A percentile compares a stretch with the other conserved stretches of the same genome.
These are phyloP conservation scores for Pyrus pyrifolia DNA, from an alignment of 306 rosid species.

Conservation along the genomic window DNA sequence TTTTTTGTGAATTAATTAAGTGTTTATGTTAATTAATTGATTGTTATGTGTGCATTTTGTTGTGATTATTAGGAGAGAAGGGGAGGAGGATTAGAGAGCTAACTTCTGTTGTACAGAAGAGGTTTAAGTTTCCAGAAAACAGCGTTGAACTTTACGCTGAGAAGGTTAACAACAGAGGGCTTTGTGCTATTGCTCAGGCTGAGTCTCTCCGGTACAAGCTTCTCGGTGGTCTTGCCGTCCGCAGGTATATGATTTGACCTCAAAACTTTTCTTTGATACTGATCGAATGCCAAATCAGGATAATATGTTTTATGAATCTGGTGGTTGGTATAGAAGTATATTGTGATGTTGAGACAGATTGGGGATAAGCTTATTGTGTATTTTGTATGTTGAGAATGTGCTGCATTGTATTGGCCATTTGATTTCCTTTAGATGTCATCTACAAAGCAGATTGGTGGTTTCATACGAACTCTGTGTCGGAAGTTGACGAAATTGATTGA, in stretches of 20 bases:
- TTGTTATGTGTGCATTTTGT: conserved; percentile 1
- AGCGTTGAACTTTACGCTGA: conserved; percentile 77
- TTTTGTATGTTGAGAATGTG: background rate
- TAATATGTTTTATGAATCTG: background rate
- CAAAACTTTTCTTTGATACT: background rate
- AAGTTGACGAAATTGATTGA: conserved; percentile 16
- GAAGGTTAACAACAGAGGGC: conserved; percentile 71
- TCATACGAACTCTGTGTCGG: conserved; percentile 36
- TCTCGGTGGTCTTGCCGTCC: conserved; percentile 68
- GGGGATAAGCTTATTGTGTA: background rate
- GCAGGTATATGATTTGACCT: conserved; percentile 28
- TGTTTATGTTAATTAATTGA: background rate
- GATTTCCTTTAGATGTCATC: conserved; percentile 30
- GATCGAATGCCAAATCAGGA: background rate
- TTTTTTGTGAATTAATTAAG: background rate
- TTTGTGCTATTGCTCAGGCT: conserved; percentile 60
- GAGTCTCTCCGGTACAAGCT: conserved; percentile 74
- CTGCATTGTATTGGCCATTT: background rate
- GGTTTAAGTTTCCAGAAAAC: conserved; percentile 67
- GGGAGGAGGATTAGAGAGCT: conserved; percentile 69
- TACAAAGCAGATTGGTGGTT: conserved; percentile 49
- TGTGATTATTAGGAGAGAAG: conserved; percentile 34
- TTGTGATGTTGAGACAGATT: too few relatives aligned
- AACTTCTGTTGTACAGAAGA: conserved; percentile 69
- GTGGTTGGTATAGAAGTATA: background rate